phyloP scores from a whole-genome alignment of 2,329 filamentous ascomycete genomes.

The Diaporthe citri region DNA sequence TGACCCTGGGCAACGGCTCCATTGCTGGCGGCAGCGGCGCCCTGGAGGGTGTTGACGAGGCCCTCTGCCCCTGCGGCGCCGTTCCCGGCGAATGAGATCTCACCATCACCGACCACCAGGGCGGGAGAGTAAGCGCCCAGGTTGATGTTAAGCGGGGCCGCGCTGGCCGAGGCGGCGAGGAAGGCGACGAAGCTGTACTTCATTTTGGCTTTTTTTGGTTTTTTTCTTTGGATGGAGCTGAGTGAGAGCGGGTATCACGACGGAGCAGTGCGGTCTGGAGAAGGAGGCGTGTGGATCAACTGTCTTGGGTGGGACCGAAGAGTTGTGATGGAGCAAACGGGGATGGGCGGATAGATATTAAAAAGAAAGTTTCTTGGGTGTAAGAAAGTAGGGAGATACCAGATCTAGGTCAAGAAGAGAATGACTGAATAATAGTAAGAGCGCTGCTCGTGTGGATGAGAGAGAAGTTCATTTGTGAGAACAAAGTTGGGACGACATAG shows the following conservation, averaged over 20 bases:
- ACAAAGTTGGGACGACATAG: slow-evolving; percentile 30
- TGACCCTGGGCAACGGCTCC: slow-evolving; percentile 37
- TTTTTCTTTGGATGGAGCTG: background rate
- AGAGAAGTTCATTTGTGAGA: slow-evolving; percentile 5
- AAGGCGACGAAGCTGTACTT: slow-evolving; percentile 34
- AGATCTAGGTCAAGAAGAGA: slow-evolving; percentile 34
- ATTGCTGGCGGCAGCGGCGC: slow-evolving; percentile 58
- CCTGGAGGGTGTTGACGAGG: slow-evolving; percentile 58
- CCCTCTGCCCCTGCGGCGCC: slow-evolving; percentile 53
- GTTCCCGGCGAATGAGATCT: slow-evolving; percentile 59
- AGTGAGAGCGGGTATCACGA: background rate
- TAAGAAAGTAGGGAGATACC: slow-evolving; percentile 30
- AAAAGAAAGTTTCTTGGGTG: background rate
- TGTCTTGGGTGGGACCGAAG: background rate
- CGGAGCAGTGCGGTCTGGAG: background rate
- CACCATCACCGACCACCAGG: slow-evolving; percentile 66
- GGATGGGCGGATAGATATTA: slow-evolving; percentile 15
- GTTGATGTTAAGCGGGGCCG: slow-evolving; percentile 64
- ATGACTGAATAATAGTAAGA: slow-evolving; percentile 28
- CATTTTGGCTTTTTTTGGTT: slow-evolving; percentile 36
- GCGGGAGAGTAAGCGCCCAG: slow-evolving; percentile 64
- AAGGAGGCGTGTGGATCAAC: slow-evolving; percentile 12
- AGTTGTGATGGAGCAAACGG: background rate
- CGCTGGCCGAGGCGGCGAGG: slow-evolving; percentile 46
- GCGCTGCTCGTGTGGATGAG: slow-evolving; percentile 31